phyloP scores from a whole-genome alignment of 495 filamentous ascomycete species.

The Aspergillus bertholletiae region DNA sequence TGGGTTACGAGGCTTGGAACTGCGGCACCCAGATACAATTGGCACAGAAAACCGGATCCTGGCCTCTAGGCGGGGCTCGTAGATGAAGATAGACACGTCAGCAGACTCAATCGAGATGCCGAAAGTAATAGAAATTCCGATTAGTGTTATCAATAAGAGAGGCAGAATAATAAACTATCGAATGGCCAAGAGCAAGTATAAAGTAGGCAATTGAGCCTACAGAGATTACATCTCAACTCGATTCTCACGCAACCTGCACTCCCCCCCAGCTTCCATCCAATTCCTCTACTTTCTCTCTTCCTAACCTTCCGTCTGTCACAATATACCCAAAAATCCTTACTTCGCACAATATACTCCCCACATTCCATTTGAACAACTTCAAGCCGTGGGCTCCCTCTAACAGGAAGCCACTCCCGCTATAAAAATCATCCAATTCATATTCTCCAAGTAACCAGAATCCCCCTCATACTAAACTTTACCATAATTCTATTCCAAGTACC shows the following conservation, averaged over 20 bases:
- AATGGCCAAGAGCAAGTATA: not conserved
- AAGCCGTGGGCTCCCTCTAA: constrained; percentile 9
- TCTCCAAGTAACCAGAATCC: not conserved
- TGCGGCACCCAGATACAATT: not conserved
- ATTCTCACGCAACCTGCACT: not conserved
- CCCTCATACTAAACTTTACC: constrained; percentile 4
- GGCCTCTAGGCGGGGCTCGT: not conserved
- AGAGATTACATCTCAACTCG: not conserved
- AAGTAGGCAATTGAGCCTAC: not conserved
- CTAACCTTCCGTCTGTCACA: not conserved
- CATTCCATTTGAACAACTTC: constrained; percentile 12
- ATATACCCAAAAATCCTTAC: not conserved
- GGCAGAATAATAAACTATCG: not conserved
- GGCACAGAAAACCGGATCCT: not conserved
- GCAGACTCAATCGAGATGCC: not conserved
- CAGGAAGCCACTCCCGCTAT: not conserved
- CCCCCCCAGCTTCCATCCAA: not conserved
- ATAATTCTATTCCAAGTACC: constrained; percentile 4
- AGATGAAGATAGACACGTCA: not conserved
- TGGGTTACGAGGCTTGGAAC: not conserved
- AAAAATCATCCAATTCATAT: not conserved
- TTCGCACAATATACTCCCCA: constrained; percentile 4
- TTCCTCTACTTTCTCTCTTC: not conserved
- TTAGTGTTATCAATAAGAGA: not conserved
- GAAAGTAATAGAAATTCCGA: not conserved